Base-by-base conservation (phyloP, 352 stramenopile genomes). In the Plasmopara halstedii region DNA sequence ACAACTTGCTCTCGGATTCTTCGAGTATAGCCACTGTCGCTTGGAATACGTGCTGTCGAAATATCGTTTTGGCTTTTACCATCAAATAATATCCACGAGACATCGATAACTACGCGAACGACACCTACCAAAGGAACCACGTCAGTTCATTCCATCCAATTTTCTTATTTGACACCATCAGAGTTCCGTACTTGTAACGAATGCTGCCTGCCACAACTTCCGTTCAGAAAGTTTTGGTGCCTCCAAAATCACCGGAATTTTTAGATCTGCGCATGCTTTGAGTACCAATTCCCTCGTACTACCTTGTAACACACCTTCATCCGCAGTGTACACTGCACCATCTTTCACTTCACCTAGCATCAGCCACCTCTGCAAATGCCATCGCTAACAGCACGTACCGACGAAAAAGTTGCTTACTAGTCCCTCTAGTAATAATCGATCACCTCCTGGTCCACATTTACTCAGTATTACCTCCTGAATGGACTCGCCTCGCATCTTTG, bases 351-450 rank as follows among this genome's bases (percentile, higher is more conserved):
- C 11, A 26, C n/a, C 26, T 23, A 46, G n/a, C n/a, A 13, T 35
- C 31, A 35, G 31, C n/a, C 31, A 1, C 6, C n/a, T 18, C 6
- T 6, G 11, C 25, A 10, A 6, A 11, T 4, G 20, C 34, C 35
- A n/a, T 33, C 11, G 15, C 45, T 3, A 18, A 4, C 10, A 17
- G 11, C 4, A 62, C 66, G 18, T 51, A 89, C 78, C 56, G 37
- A 86, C 70, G 37, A 85, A 92, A 23, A 92, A 82, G 46, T 92
- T 92, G 42, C 73, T 83, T 39, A 85, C 74, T 17, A 88, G 54
- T 10, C 80, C 80, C 69, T 92, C 80, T 25, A 88, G 58, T 23
- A 92, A 56, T 34, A 67, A 34, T 13, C 27, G 45, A 22, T 81
- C 66, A 10, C 31, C 33, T 36, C 44, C 50, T 9, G 19, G 29